Evolutionary conservation across 805 yeast species (phyloP), one percentile per base, ranked within the genome.

Genomic region (Dipodascopsis uninucleata): DNA sequence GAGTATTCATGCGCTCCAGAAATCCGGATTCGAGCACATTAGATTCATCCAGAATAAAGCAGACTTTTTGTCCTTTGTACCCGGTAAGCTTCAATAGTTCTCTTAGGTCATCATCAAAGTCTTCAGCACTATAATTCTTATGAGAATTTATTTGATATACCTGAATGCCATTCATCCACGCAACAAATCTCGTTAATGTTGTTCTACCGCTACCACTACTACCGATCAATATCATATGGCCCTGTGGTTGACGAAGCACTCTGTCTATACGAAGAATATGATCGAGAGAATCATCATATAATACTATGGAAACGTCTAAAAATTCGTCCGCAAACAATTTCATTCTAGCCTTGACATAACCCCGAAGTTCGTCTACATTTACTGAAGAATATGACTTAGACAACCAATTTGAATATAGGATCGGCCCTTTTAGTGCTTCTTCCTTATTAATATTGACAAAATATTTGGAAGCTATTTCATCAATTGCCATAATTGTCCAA

Each of bases 1-100:
- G 67, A 0, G 95, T 85, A 57, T 90, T 90, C 93, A 90, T 87
- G 49, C 95, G 69, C 62, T 90, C 97, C 24, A 90, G 64, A 58
- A 89, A 90, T 0, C 93, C 71, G 0, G 94, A 71, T 26, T 85
- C 89, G 32, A 80, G 56, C 39, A 88, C 77, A 23, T 81, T 77
- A 0, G 94, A 79, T 56, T 90, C 96, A 55, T 87, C 95, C 16
- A 90, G 72, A 17, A 89, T 68, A 43, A 86, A 77, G 53, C 95
- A 84, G 0, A 80, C 62, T 41, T 71, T 74, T 53, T 82, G 82
- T 4, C 83, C 85, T 1, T 71, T 64, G 12, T 74, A 64, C 31
- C 80, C 78, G 14, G 77, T 65, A 28, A 70, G 58, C 26, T 65
- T 63, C 3, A 90, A 66, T 0, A 85, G 61, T 0, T 65, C 67